A percentile compares a stretch with the other conserved stretches of the same genome.
phyloP scores from a whole-genome alignment of 163 green algal species.

The Scenedesmus sp. region DNA sequence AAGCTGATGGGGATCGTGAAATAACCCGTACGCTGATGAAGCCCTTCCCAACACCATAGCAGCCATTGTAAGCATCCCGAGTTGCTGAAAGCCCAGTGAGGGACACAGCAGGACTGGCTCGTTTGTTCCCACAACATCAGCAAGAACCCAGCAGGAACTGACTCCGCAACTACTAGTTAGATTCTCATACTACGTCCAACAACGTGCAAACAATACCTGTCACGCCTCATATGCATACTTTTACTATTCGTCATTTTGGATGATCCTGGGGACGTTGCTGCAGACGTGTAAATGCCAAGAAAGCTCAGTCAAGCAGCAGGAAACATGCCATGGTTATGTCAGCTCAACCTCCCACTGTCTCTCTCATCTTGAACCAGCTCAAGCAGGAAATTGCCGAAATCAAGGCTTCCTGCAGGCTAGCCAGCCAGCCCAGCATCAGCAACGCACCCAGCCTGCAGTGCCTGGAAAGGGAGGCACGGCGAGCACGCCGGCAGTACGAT shows the following conservation, averaged over 20 bases:
- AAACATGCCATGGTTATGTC: background rate
- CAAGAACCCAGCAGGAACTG: too few relatives aligned
- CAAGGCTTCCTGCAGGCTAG: background rate
- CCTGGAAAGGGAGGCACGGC: slow-evolving; percentile 9
- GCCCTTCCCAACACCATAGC: background rate
- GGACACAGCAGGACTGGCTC: too few relatives aligned
- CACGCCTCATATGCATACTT: too few relatives aligned
- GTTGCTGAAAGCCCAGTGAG: too few relatives aligned
- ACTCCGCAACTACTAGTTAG: too few relatives aligned
- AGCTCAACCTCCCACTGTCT: background rate
- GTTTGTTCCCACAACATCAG: too few relatives aligned
- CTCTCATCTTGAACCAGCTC: background rate
- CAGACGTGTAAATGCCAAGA: background rate
- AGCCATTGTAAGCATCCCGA: too few relatives aligned
- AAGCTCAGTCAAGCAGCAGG: slow-evolving; percentile 6
- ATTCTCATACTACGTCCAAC: too few relatives aligned
- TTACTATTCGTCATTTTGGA: too few relatives aligned
- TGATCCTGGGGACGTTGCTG: too few relatives aligned
- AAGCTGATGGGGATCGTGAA: background rate
- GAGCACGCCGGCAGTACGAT: slow-evolving; percentile 20
- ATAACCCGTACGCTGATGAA: background rate
- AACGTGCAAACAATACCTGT: too few relatives aligned
- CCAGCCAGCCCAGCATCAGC: background rate
- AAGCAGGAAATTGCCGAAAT: background rate
- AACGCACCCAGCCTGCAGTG: background rate